Conservation (phyloP, 129 eudicot genomes). For the sunflower (Helianthus annuus) region HanXRQr2.0-SUNRISE NC_035438.2:21509453-21509952, state of each 20-base stretch:
- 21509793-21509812: constrained; percentile 37
- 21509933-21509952: no score
- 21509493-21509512: background rate
- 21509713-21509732: background rate
- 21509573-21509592: constrained; percentile 74
- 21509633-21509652: constrained; percentile 34
- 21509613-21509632: constrained; percentile 60
- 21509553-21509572: no score
- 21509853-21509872: background rate
- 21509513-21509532: background rate
- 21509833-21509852: background rate
- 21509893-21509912: no score
- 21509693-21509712: background rate
- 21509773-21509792: constrained; percentile 44
- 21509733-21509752: constrained; percentile 26
- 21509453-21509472: background rate
- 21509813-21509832: constrained; percentile 28
- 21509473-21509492: background rate
- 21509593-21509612: constrained; percentile 59
- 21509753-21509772: constrained; percentile 30
- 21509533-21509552: no score
- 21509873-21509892: no score
- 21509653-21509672: constrained; percentile 44
- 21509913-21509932: no score
- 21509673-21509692: constrained; percentile 16